Conservation (phyloP, 805 yeast genomes). For the Isabelozyma heimii region DNA sequence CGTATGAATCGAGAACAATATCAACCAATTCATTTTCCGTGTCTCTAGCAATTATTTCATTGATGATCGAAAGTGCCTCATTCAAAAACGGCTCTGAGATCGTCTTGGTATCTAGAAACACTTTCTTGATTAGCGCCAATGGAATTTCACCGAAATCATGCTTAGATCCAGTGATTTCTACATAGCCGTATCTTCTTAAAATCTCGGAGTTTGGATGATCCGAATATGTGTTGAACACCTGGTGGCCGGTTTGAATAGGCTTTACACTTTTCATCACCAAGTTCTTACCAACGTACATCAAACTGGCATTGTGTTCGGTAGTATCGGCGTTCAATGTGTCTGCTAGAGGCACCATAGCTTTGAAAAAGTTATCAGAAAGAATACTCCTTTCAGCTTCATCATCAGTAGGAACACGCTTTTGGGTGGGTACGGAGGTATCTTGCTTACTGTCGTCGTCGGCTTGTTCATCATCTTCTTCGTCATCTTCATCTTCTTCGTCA, state of each 20-base stretch:
- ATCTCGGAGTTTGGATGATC: slow-evolving; percentile 91
- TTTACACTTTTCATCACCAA: slow-evolving; percentile 73
- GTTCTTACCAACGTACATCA: slow-evolving; percentile 47
- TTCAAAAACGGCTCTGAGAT: slow-evolving; percentile 28
- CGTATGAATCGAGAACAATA: slow-evolving; percentile 54
- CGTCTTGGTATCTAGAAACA: slow-evolving; percentile 22
- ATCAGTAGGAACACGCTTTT: background rate
- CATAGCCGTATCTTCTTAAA: slow-evolving; percentile 87
- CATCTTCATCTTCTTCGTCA: slow-evolving; percentile 17
- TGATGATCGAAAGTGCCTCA: slow-evolving; percentile 25
- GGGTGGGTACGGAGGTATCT: background rate
- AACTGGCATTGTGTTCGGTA: slow-evolving; percentile 67
- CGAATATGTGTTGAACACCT: slow-evolving; percentile 85
- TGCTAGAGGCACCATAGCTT: slow-evolving; percentile 92
- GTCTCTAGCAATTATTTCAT: slow-evolving; percentile 22
- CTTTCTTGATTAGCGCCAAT: slow-evolving; percentile 36
- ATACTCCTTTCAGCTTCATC: slow-evolving; percentile 6
- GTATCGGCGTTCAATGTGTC: slow-evolving; percentile 90
- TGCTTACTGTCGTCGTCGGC: slow-evolving; percentile 7
- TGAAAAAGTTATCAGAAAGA: slow-evolving; percentile 41
- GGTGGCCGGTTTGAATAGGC: slow-evolving; percentile 61
- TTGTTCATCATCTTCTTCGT: slow-evolving; percentile 9
- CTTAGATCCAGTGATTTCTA: slow-evolving; percentile 68
- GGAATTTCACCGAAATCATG: slow-evolving; percentile 81
- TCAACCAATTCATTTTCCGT: slow-evolving; percentile 43